These are phyloP conservation scores for Parathielavia appendiculata DNA, from an alignment of 495 filamentous ascomycete species.

Conservation along the genomic window DNA sequence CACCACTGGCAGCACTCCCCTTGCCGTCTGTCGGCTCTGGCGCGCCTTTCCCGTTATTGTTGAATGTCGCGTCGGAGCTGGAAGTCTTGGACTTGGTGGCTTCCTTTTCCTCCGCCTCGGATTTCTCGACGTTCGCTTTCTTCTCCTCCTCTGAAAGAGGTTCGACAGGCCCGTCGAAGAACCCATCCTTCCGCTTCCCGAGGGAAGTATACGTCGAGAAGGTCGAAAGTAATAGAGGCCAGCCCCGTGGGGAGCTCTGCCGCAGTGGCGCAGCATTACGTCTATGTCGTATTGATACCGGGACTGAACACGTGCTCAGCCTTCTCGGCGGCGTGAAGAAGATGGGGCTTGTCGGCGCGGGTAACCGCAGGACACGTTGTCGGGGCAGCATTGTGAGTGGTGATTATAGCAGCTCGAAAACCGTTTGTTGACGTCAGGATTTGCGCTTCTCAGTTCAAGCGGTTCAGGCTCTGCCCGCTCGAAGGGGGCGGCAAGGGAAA, in stretches of 20 bases:
- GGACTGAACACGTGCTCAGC: constrained; percentile 17
- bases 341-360: constrained; percentile 20
- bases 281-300: constrained; percentile 14
- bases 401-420: constrained; percentile 2
- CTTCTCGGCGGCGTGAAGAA: constrained; percentile 17
- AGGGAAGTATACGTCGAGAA: constrained; percentile 39
- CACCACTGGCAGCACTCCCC: constrained; percentile 35
- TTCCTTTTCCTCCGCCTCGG: constrained; percentile 39
- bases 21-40: constrained; percentile 43
- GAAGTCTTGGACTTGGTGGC: constrained; percentile 36
- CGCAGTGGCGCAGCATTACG: constrained; percentile 16
- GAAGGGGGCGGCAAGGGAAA: background rate
- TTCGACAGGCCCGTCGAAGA: constrained; percentile 41
- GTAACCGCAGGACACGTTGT: constrained; percentile 29
- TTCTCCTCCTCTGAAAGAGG: constrained; percentile 45
- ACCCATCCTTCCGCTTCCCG: constrained; percentile 43
- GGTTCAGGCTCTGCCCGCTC: constrained; percentile 3
- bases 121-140: constrained; percentile 41
- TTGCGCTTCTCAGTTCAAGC: constrained; percentile 7
- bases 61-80: constrained; percentile 33
- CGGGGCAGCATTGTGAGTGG: constrained; percentile 32
- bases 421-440: constrained; percentile 28
- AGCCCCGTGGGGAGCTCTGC: constrained; percentile 19
- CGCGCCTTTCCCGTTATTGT: constrained; percentile 23
- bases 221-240: constrained; percentile 19